phyloP scores from a whole-genome alignment of 768 basidiomycete species.

The Mycena olivaceomarginata region DNA sequence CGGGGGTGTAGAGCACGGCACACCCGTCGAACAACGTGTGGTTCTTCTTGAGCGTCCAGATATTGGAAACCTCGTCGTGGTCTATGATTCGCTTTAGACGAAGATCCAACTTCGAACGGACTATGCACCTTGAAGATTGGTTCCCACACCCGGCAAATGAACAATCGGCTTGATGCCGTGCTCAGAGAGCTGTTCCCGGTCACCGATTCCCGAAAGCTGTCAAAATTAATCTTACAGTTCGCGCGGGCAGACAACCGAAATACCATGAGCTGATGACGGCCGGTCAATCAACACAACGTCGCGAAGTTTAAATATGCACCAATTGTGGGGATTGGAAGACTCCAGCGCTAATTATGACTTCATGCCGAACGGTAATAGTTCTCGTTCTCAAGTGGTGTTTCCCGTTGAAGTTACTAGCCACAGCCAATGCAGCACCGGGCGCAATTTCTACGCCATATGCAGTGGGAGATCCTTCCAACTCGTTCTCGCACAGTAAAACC shows the following conservation, averaged over 20 bases:
- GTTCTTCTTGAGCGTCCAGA: conserved; percentile 54
- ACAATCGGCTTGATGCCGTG: conserved; percentile 53
- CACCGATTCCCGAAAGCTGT: conserved; percentile 60
- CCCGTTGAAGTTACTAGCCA: conserved; percentile 52
- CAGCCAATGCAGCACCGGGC: conserved; percentile 48
- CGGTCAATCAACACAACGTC: background rate
- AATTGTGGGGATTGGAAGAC: conserved; percentile 35
- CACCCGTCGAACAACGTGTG: conserved; percentile 52
- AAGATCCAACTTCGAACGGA: background rate
- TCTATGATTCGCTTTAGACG: conserved; percentile 42
- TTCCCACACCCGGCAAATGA: conserved; percentile 59
- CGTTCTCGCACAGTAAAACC: conserved; percentile 45
- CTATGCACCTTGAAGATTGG: conserved; percentile 56
- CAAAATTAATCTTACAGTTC: background rate
- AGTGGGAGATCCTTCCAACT: conserved; percentile 17
- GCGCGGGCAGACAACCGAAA: background rate
- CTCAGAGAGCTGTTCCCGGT: conserved; percentile 47
- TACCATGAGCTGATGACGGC: conserved; percentile 48
- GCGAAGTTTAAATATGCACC: background rate
- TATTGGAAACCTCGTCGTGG: conserved; percentile 55
- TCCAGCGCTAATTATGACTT: conserved; percentile 54
- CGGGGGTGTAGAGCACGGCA: conserved; percentile 46
- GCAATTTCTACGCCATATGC: conserved; percentile 50
- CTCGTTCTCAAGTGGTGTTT: conserved; percentile 40
- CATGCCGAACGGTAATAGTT: conserved; percentile 49